phyloP scores from a whole-genome alignment of 2,329 filamentous ascomycete species.

The Lachnellula willkommii region DNA sequence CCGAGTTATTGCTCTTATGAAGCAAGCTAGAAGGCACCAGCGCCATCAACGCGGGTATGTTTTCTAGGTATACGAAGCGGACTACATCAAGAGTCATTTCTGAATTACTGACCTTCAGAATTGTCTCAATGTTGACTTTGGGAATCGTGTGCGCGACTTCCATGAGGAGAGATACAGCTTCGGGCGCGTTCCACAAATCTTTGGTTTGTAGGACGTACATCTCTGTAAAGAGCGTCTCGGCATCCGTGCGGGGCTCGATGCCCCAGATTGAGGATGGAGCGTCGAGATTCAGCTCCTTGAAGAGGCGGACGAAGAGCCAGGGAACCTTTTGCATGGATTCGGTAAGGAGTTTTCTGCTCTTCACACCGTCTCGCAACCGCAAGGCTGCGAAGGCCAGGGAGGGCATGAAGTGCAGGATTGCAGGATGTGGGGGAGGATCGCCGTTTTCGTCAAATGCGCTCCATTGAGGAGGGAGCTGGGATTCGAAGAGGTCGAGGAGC shows the following conservation, averaged over 20 bases:
- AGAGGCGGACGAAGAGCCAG: slow-evolving; percentile 78
- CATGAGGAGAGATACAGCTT: slow-evolving; percentile 55
- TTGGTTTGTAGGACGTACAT: slow-evolving; percentile 63
- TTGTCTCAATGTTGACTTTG: slow-evolving; percentile 16
- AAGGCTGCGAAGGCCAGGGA: slow-evolving; percentile 72
- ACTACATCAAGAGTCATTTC: slow-evolving; percentile 30
- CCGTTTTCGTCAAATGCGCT: background rate
- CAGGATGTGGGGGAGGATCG: slow-evolving; percentile 5
- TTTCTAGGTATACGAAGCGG: slow-evolving; percentile 31
- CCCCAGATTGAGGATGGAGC: slow-evolving; percentile 82
- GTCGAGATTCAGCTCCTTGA: slow-evolving; percentile 73
- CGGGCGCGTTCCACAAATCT: slow-evolving; percentile 68
- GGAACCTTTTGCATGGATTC: slow-evolving; percentile 68
- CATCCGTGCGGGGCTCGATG: slow-evolving; percentile 50
- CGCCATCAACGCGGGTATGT: slow-evolving; percentile 29
- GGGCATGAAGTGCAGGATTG: slow-evolving; percentile 66
- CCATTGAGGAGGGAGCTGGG: slow-evolving; percentile 40
- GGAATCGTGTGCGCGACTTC: slow-evolving; percentile 50
- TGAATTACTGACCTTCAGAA: slow-evolving; percentile 16
- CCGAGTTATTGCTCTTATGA: slow-evolving; percentile 30
- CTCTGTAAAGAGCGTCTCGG: slow-evolving; percentile 53
- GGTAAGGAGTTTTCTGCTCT: slow-evolving; percentile 59
- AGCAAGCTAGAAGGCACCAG: slow-evolving; percentile 27
- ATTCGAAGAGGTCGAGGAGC: slow-evolving; percentile 62
- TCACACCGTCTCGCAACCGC: slow-evolving; percentile 60